Conservation (phyloP, 2,329 filamentous ascomycete species). For the Microcyclospora tardicrescens region DNA sequence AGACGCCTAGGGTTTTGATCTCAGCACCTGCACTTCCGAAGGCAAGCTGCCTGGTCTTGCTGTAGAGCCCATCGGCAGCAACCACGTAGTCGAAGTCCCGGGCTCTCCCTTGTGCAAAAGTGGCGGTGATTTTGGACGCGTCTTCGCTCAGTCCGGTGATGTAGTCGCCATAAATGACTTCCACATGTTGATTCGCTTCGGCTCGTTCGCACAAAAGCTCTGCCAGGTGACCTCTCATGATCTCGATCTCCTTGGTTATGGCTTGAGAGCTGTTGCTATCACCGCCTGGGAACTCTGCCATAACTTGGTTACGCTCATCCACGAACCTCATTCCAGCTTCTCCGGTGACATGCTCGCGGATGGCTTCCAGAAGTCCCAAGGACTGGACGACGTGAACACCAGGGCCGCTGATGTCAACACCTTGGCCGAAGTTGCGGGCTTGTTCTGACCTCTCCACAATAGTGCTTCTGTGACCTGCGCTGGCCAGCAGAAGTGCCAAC, state of each 20-base stretch:
- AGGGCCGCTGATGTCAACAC: constrained; percentile 18
- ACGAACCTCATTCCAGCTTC: constrained; percentile 18
- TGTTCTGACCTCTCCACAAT: constrained; percentile 9
- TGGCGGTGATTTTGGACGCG: constrained; percentile 3
- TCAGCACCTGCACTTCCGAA: constrained; percentile 10
- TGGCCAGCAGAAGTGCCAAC: constrained; percentile 10
- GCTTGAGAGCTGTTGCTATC: constrained; percentile 1
- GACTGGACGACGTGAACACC: constrained; percentile 12
- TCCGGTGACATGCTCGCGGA: constrained; percentile 7
- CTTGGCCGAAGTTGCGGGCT: constrained; percentile 12
- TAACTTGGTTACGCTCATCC: constrained; percentile 7
- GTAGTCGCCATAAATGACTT: constrained; percentile 8
- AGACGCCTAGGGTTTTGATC: constrained; percentile 12
- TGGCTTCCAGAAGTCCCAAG: constrained; percentile 16
- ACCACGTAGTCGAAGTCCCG: constrained; percentile 17
- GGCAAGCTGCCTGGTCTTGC: constrained; percentile 13
- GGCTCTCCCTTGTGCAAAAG: constrained; percentile 1
- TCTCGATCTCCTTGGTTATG: constrained; percentile 40
- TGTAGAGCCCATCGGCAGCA: constrained; percentile 17
- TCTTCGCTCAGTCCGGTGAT: constrained; percentile 4
- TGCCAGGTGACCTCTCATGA: constrained; percentile 41
- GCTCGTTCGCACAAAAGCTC: constrained; percentile 27
- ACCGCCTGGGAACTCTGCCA: constrained; percentile 13
- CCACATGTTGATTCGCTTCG: constrained; percentile 7
- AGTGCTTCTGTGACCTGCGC: constrained; percentile 8